Conservation (phyloP, 176 grass and related monocot species). For the Ananas comosus region DNA sequence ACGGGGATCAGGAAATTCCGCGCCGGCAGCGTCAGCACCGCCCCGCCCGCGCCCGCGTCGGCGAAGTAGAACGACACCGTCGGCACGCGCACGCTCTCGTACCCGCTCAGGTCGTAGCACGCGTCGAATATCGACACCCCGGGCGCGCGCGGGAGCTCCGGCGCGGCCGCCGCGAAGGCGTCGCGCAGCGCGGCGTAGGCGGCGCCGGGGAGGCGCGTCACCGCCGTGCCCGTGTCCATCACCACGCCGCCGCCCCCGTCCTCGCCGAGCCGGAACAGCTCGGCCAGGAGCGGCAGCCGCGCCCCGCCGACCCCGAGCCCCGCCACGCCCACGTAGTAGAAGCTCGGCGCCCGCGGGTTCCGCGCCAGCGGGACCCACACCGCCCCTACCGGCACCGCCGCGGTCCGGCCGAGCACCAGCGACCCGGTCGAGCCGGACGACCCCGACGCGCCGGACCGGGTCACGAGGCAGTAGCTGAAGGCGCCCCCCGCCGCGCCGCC, state of each 20-base stretch:
- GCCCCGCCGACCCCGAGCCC: constrained; percentile 64
- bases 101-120: constrained; percentile 74
- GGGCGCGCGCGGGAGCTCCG: constrained; percentile 36
- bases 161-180: constrained; percentile 35
- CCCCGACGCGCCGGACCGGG: constrained; percentile 39
- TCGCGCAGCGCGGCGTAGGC: constrained; percentile 60
- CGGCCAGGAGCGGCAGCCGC: constrained; percentile 34
- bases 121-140: constrained; percentile 72
- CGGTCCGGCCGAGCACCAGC: constrained; percentile 52
- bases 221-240: constrained; percentile 91
- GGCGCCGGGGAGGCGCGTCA: constrained; percentile 42
- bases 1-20: constrained; percentile 67
- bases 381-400: constrained; percentile 65
- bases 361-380: constrained; percentile 86
- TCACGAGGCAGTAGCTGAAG: constrained; percentile 87
- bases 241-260: constrained; percentile 69
- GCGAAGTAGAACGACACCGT: constrained; percentile 83
- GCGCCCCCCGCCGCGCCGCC: constrained; percentile 58
- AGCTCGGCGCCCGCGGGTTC: constrained; percentile 58
- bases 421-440: constrained; percentile 28
- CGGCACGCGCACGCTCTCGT: constrained; percentile 75
- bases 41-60: constrained; percentile 4
- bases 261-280: constrained; percentile 58
- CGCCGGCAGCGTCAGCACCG: constrained; percentile 71
- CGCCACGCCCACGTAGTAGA: constrained; percentile 77